phyloP scores from a whole-genome alignment of 2,329 filamentous ascomycete genomes.

The Grosmannia serpens region DNA sequence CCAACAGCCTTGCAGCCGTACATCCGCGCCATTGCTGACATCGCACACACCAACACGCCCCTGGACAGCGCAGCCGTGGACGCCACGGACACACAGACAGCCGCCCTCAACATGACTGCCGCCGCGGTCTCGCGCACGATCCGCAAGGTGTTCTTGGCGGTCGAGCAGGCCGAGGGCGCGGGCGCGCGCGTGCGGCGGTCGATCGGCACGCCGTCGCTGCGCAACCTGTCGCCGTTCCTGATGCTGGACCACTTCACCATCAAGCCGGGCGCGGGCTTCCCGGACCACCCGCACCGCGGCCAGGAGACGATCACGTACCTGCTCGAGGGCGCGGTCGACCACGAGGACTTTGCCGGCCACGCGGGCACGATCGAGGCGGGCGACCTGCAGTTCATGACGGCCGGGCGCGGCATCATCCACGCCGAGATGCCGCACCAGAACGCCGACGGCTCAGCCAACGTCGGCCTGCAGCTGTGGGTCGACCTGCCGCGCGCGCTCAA shows the following conservation, averaged over 20 bases:
- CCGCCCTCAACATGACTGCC: slow-evolving; percentile 35
- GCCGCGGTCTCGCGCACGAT: slow-evolving; percentile 59
- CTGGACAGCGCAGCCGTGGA: not conserved
- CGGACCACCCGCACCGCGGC: slow-evolving; percentile 73
- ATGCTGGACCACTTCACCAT: slow-evolving; percentile 93
- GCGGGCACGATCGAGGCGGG: slow-evolving; percentile 72
- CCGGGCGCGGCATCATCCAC: slow-evolving; percentile 82
- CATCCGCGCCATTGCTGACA: slow-evolving; percentile 17
- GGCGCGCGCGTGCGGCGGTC: slow-evolving; percentile 80
- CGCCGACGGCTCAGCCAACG: slow-evolving; percentile 61
- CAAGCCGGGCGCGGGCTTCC: slow-evolving; percentile 72
- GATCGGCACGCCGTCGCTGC: slow-evolving; percentile 71
- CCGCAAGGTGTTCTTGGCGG: slow-evolving; percentile 69
- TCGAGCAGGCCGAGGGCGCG: slow-evolving; percentile 78
- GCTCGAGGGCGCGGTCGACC: slow-evolving; percentile 73
- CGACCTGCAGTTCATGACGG: slow-evolving; percentile 98
- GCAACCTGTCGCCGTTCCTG: slow-evolving; percentile 83
- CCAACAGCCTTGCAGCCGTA: slow-evolving; percentile 18
- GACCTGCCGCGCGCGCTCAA: slow-evolving; percentile 77
- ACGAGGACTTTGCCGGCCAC: slow-evolving; percentile 86
- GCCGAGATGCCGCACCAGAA: slow-evolving; percentile 87
- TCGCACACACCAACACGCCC: slow-evolving; percentile 10
- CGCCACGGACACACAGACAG: not conserved
- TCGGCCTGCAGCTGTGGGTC: slow-evolving; percentile 92
- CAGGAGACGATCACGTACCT: slow-evolving; percentile 87